phyloP scores from a whole-genome alignment of 1,139 yeast genomes.

The Nakaseomyces kungkrabaensis region DNA sequence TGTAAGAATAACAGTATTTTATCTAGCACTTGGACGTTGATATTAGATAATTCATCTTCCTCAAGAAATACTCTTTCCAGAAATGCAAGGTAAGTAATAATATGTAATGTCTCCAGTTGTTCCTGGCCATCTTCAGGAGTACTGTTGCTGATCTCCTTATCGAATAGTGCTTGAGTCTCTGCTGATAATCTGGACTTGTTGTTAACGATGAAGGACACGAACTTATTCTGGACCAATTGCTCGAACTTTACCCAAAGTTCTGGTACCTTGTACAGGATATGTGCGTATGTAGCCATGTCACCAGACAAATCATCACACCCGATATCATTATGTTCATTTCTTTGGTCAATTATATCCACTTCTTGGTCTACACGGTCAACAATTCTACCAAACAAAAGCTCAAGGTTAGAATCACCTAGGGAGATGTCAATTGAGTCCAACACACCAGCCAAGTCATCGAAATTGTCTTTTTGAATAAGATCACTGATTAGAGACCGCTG shows the following conservation, averaged over 20 bases:
- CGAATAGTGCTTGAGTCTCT: neutral
- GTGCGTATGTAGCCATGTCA: neutral
- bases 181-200: neutral
- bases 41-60: neutral
- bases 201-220: neutral
- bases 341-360: neutral
- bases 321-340: neutral
- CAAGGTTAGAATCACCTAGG: neutral
- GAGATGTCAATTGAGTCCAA: neutral
- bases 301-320: neutral
- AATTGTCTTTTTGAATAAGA: neutral
- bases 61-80: neutral
- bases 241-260: neutral
- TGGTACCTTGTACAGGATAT: neutral
- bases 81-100: neutral
- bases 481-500: neutral
- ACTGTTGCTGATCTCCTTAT: neutral
- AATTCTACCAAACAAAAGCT: neutral
- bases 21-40: slow-evolving; percentile 8
- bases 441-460: neutral
- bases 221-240: neutral
- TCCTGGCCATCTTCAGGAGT: neutral
- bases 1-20: slow-evolving; percentile 12
- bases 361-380: neutral
- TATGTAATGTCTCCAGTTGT: neutral